phyloP scores from a whole-genome alignment of 2,329 filamentous ascomycete genomes.

The Diplocarpon mali region DNA sequence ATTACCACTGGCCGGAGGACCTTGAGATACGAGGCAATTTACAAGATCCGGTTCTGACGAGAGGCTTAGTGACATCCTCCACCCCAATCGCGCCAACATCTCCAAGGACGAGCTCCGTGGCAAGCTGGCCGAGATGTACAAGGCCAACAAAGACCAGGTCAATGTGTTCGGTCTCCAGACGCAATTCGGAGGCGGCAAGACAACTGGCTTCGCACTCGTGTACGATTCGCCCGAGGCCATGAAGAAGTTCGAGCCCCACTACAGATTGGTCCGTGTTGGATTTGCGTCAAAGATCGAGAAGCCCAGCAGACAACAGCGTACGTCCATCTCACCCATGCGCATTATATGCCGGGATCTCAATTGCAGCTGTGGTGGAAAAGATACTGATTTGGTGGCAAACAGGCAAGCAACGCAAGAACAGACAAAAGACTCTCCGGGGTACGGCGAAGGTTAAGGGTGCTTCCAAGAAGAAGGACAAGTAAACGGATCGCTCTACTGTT shows the following conservation, averaged over 20 bases:
- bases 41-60: conserved; percentile 14
- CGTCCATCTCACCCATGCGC: conserved; percentile 35
- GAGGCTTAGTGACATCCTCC: conserved; percentile 81
- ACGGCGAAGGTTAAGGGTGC: conserved; percentile 97
- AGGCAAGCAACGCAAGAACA: conserved; percentile 99
- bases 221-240: conserved; percentile 97
- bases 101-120: conserved; percentile 96
- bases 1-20: neutral
- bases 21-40: neutral
- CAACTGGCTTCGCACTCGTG: conserved; percentile 94
- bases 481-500: conserved; percentile 34
- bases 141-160: conserved; percentile 94
- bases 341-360: conserved; percentile 2
- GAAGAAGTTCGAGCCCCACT: conserved; percentile 99
- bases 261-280: conserved; percentile 91
- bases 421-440: conserved; percentile 95
- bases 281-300: conserved; percentile 92
- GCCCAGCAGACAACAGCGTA: conserved; percentile 97
- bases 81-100: conserved; percentile 96
- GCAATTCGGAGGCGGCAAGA: conserved; percentile 99
- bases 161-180: conserved; percentile 97
- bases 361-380: neutral
- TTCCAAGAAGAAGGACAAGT: conserved; percentile 90
- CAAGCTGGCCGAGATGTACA: conserved; percentile 94
- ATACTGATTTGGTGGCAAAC: conserved; percentile 15